Evolutionary conservation across 768 basidiomycete genomes (phyloP).

Genomic region (Amanita jacksonii): DNA sequence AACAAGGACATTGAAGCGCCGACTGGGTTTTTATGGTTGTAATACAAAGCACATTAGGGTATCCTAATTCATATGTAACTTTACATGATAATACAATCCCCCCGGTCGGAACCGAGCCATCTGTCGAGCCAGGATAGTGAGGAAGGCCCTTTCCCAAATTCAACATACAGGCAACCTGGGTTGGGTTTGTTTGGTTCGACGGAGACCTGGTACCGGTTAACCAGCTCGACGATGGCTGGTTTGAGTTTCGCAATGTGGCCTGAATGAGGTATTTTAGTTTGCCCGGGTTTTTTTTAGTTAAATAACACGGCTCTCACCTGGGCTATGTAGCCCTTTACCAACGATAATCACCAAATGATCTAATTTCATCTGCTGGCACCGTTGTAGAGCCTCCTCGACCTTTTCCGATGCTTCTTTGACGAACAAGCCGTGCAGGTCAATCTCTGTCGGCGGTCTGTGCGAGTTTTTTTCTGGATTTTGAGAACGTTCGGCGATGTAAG

Average conservation of each 20-base stretch:
- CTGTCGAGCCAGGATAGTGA: too few species aligned
- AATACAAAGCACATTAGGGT: too few species aligned
- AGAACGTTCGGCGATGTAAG: slow-evolving; percentile 19
- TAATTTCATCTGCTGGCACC: slow-evolving; percentile 56
- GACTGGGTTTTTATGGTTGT: slow-evolving; percentile 48
- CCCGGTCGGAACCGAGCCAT: too few species aligned
- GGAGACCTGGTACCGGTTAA: slow-evolving; percentile 49
- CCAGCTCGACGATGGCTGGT: slow-evolving; percentile 83
- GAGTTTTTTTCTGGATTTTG: too few species aligned
- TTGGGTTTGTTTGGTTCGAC: too few species aligned
- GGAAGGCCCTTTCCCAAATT: too few species aligned
- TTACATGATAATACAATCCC: too few species aligned
- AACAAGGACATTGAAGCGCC: slow-evolving; percentile 34
- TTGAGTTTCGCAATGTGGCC: slow-evolving; percentile 76
- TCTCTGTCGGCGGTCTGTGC: slow-evolving; percentile 60
- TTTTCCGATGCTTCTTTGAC: slow-evolving; percentile 84
- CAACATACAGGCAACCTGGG: too few species aligned
- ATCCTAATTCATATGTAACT: too few species aligned
- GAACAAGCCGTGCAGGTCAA: slow-evolving; percentile 88
- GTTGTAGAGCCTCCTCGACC: slow-evolving; percentile 60
- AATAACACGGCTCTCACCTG: neutral
- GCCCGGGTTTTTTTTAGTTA: slow-evolving; percentile 35
- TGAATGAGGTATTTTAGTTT: slow-evolving; percentile 86
- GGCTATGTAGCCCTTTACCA: slow-evolving; percentile 37
- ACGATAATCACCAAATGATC: slow-evolving; percentile 73